Base-by-base conservation (phyloP, 768 basidiomycete species). In the Amanita rubescens region DNA sequence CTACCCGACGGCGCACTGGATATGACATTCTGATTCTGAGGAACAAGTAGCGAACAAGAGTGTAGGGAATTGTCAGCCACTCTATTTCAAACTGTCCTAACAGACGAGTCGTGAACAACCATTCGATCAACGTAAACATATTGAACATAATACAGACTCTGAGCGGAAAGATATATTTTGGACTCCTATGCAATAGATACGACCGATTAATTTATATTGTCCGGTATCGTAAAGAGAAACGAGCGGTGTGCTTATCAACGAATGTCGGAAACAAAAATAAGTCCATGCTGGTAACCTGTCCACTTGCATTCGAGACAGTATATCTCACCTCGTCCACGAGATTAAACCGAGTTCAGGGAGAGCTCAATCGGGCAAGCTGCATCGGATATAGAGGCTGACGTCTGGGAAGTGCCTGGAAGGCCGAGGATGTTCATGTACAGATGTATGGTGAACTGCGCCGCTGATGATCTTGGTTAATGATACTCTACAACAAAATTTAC, bases 281-380 rank as follows among this genome's bases (percentile, higher is more conserved):
- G 38, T 41, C 27, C 46, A 5, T 33, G 30, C 17, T 32, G 35
- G n/a, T 20, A 27, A 20, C 6, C 8, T 37, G 49, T 41, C 27
- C 11, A 15, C 30, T 19, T 15, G 15, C 7, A 5, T 2, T 11
- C 12, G 17, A 10, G 25, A 19, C 44, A 27, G 10, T 46, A 27
- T 24, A 11, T 27, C 8, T 11, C 17, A 19, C 7, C 25, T 12
- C 25, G 12, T 25, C 25, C 14, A 30, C 7, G 25, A 27, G 25
- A n/a, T 17, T 71, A 88, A 30, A 63, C 75, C 48, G 78, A 73
- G 59, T 72, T 79, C 3, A 71, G 59, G 5, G 85, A 63, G 0
- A 91, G 73, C 61, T 87, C 78, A 55, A 87, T 77, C 1, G 91
- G 92, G 58, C 86, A 89, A 22, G 76, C 69, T 0, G 82, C 90